phyloP scores from a whole-genome alignment of 257 asterid genomes.

The Plectranthus barbatus region DNA sequence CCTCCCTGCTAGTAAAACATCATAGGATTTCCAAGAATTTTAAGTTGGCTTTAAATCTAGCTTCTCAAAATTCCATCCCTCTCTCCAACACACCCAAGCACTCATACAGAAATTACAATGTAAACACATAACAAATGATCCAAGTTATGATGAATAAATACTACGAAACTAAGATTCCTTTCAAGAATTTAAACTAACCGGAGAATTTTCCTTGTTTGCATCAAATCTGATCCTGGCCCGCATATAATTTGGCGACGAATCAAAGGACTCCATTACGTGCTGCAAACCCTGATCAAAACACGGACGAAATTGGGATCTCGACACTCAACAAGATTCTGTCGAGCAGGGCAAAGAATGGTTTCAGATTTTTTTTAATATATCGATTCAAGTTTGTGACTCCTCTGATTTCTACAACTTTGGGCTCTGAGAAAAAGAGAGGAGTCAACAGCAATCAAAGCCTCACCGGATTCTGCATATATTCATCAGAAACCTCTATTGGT shows the following conservation, averaged over 20 bases:
- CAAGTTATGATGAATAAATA: neutral
- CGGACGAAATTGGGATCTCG: constrained; percentile 15
- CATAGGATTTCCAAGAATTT: neutral
- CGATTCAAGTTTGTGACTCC: neutral
- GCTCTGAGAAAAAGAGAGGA: constrained; percentile 12
- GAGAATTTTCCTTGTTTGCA: constrained; percentile 39
- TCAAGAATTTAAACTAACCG: constrained; percentile 27
- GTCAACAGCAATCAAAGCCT: constrained; percentile 26
- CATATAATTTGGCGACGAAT: constrained; percentile 48
- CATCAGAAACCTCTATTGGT: neutral
- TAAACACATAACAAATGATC: neutral
- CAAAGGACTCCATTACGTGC: constrained; percentile 34
- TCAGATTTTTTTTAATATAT: neutral
- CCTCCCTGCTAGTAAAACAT: constrained; percentile 31
- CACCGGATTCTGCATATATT: constrained; percentile 1
- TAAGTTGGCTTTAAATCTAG: neutral
- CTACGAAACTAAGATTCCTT: neutral
- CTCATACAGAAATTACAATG: neutral
- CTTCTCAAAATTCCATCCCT: neutral
- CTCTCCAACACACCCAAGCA: neutral
- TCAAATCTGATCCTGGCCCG: constrained; percentile 29
- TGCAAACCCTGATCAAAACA: constrained; percentile 14
- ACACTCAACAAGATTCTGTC: constrained; percentile 12
- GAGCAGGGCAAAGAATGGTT: neutral
- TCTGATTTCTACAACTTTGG: constrained; percentile 14